Evolutionary conservation across 257 asterid species (phyloP).

Genomic region (Salvia splendens): DNA sequence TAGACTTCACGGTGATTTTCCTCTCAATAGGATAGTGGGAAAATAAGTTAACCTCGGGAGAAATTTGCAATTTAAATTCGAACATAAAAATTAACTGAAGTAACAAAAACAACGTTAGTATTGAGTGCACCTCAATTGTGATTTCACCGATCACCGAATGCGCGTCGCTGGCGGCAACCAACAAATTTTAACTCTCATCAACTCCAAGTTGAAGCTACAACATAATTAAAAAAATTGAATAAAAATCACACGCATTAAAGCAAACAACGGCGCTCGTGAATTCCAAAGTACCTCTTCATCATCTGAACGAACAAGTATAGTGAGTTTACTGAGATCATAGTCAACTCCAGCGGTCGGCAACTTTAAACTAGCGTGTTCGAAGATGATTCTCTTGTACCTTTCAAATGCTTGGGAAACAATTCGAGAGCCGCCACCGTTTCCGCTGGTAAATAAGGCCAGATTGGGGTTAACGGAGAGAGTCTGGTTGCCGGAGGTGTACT

Average conservation of each 20-base stretch:
- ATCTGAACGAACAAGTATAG: constrained; percentile 55
- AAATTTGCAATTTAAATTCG: background rate
- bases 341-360: constrained; percentile 34
- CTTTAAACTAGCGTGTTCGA: constrained; percentile 45
- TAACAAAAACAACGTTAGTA: background rate
- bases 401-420: constrained; percentile 64
- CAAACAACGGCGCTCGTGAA: background rate
- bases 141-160: constrained; percentile 62
- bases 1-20: background rate
- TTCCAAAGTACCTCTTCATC: constrained; percentile 59
- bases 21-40: background rate
- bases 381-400: constrained; percentile 63
- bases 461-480: constrained; percentile 82
- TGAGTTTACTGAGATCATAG: constrained; percentile 58
- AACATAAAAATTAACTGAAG: constrained; percentile 18
- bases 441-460: constrained; percentile 50
- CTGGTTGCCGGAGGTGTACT: constrained; percentile 70
- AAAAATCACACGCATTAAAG: background rate
- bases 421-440: constrained; percentile 52
- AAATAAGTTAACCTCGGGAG: background rate
- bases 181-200: constrained; percentile 85
- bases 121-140: constrained; percentile 66
- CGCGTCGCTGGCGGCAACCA: constrained; percentile 55
- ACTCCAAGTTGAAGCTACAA: constrained; percentile 80
- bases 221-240: constrained; percentile 1